Evolutionary conservation across 768 basidiomycete species (phyloP).

Genomic region (Lactarius quietus): DNA sequence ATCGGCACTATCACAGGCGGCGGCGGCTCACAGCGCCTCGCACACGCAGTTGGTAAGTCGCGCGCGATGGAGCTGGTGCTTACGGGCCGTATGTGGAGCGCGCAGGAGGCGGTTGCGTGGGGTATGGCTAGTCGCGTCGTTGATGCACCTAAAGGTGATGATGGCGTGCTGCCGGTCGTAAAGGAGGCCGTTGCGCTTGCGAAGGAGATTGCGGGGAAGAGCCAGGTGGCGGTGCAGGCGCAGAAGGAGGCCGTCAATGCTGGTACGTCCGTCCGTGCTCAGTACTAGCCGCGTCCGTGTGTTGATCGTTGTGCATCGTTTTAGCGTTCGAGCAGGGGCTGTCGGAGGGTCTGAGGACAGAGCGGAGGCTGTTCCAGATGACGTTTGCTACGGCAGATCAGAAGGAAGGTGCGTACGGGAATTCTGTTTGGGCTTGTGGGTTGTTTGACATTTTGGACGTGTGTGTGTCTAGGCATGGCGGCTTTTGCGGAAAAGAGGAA

Average conservation of each 20-base stretch:
- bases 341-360: conserved; percentile 79
- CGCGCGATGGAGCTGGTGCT: conserved; percentile 92
- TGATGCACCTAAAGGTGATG: conserved; percentile 45
- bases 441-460: conserved; percentile 15
- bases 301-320: neutral
- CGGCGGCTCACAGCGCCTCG: conserved; percentile 90
- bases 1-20: conserved; percentile 93
- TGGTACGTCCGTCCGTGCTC: conserved; percentile 38
- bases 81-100: conserved; percentile 79
- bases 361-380: conserved; percentile 85
- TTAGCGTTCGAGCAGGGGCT: conserved; percentile 78
- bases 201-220: conserved; percentile 73
- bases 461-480: conserved; percentile 75
- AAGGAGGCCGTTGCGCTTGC: conserved; percentile 84
- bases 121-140: conserved; percentile 85
- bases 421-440: neutral
- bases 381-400: conserved; percentile 93
- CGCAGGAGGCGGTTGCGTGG: conserved; percentile 81
- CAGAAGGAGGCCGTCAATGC: conserved; percentile 94
- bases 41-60: conserved; percentile 83
- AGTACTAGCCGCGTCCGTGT: neutral
- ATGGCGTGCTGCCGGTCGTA: conserved; percentile 62
- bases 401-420: conserved; percentile 72
- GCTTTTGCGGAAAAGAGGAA: conserved; percentile 95
- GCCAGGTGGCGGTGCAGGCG: conserved; percentile 78